Evolutionary conservation across 371 early-diverging fungal species (phyloP), one percentile per base, ranked within the genome.

Genomic region (Actinomucor elegans): DNA sequence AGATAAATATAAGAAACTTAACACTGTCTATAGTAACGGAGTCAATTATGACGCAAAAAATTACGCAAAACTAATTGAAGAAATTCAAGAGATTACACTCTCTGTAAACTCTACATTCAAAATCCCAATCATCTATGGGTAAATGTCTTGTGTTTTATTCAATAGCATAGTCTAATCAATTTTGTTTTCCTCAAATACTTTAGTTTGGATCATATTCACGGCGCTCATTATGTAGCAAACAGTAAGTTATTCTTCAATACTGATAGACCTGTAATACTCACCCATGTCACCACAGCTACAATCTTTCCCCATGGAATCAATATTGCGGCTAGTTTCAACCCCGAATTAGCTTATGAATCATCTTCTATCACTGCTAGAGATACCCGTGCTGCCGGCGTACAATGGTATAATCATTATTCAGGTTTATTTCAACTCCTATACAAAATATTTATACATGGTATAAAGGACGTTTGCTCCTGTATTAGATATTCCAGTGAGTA

Each of bases 381-480:
- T 33, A 71, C 71, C 8, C 66, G 75, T 15, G 71, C 72, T 18
- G 61, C 69, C 26, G 71, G 71, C 50, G 67, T 73, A 3, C 72
- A 68, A 20, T 71, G 72, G 72, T 64, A 59, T 4, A 23, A 14
- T 4, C 32, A 35, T 34, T 34, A 14, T 31, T 32, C 34, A 23
- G 2, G 3, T 7, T 17, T 18, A 42, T 17, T 27, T 0, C n/a
- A 47, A 23, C 15, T 31, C 18, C 20, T 23, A 5, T 11, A 20
- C 20, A 41, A 34, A 47, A 31, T 15, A 29, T 29, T 31, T 5
- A 57, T 66, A 20, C 79, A 29, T n/a, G n/a, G 24, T 27, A 0
- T 42, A 32, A n/a, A 85, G 87, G 87, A 75, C 79, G 14, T 86
- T 88, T 76, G 77, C 81, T 0, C 88, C 88, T 0, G 74, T 86